Base-by-base conservation (phyloP, 1,284 basidiomycete species). In the Leccinum solheimii region DNA sequence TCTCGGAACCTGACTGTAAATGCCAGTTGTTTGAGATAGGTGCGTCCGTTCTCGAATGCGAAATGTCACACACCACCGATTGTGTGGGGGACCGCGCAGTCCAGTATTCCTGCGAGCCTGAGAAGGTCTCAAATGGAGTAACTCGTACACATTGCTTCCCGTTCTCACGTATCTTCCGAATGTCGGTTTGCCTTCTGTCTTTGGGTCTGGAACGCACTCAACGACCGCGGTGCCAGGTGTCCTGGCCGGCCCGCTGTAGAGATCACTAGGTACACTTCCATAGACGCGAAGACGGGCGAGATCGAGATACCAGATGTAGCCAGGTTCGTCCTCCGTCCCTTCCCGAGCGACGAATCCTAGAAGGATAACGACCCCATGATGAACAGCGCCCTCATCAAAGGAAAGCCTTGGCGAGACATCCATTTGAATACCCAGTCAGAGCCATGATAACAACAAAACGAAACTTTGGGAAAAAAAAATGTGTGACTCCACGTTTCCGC, bases 1-100 rank as follows among this genome's bases (percentile, higher is more conserved):
- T 55, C 1, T 34, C 45, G 51, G 56, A 55, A 50, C n/a, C 16
- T 21, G 54, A 30, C 6, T 2, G 51, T 49, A 72, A 64, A 23
- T 92, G 90, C 75, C 80, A 78, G 45, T 78, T 92, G 27, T 80
- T 83, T 27, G 90, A 92, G 75, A 84, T 92, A 62, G 72, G 71
- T 71, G 43, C 54, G 68, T 62, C 26, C 52, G 11, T 34, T 57
- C 50, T 49, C n/a, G 49, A 43, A 51, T 26, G 13, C 36, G 40
- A 26, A 40, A 43, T 30, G 51, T 67, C 55, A 64, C 56, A 54
- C 55, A 55, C 34, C 48, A 55, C 55, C 23, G 56, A 70, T 53
- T 45, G 45, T 38, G 36, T 11, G 36, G 52, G 51, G 5, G 55
- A 55, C 48, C 54, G 21, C 55, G 34, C 55, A 72, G 71, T 72